phyloP scores from a whole-genome alignment of 2,329 filamentous ascomycete species.

The Xylaria sp. region DNA sequence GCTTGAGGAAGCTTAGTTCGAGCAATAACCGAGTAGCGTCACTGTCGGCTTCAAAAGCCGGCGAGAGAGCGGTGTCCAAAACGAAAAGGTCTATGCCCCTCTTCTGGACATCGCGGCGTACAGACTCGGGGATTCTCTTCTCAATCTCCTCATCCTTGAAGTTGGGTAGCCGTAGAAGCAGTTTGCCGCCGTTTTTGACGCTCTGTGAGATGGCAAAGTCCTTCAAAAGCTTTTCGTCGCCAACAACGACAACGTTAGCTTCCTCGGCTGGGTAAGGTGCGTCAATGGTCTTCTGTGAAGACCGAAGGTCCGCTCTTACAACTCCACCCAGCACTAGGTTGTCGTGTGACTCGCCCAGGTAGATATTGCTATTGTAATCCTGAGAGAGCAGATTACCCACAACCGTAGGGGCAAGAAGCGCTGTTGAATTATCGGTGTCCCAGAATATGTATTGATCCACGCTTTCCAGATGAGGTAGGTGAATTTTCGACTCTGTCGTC shows the following conservation, averaged over 20 bases:
- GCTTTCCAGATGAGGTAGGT: slow-evolving; percentile 59
- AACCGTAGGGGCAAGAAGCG: slow-evolving; percentile 71
- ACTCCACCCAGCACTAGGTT: slow-evolving; percentile 79
- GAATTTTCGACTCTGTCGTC: slow-evolving; percentile 60
- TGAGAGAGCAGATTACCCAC: slow-evolving; percentile 72
- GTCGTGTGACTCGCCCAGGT: slow-evolving; percentile 70
- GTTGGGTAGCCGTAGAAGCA: slow-evolving; percentile 80
- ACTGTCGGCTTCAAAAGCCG: slow-evolving; percentile 73
- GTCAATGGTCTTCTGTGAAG: slow-evolving; percentile 83
- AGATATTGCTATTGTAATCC: slow-evolving; percentile 73
- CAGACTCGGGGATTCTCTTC: slow-evolving; percentile 78
- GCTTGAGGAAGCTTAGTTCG: slow-evolving; percentile 84
- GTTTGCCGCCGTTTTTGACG: slow-evolving; percentile 74
- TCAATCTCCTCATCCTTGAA: slow-evolving; percentile 90
- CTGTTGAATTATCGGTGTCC: slow-evolving; percentile 81
- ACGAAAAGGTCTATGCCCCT: slow-evolving; percentile 78
- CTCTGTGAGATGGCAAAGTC: slow-evolving; percentile 78
- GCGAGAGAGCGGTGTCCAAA: slow-evolving; percentile 75
- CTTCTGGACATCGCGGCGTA: slow-evolving; percentile 76
- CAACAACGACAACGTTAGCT: slow-evolving; percentile 82
- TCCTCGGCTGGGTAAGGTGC: slow-evolving; percentile 82
- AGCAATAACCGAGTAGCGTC: slow-evolving; percentile 72
- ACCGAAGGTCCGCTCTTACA: slow-evolving; percentile 85
- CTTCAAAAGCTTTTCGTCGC: slow-evolving; percentile 80
- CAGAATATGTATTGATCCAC: slow-evolving; percentile 92